These are phyloP conservation scores for Hordeum marinum DNA, from an alignment of 176 grass and related monocot species.

Conservation along the genomic window DNA sequence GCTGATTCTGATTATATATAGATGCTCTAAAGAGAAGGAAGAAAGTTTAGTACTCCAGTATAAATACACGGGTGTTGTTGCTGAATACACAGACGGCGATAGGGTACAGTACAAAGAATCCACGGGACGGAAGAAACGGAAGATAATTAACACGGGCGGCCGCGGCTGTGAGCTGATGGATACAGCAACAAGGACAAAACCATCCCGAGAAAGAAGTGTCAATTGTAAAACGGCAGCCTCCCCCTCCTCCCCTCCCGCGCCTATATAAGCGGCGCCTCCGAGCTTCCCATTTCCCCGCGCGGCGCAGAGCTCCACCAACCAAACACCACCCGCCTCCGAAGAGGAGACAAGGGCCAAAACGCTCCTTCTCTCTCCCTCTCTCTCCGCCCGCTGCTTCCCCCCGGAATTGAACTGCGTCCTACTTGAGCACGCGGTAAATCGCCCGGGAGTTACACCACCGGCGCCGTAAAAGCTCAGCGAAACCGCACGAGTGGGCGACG, in stretches of 20 bases:
- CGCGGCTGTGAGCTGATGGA: neutral
- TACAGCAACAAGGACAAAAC: neutral
- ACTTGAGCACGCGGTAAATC: neutral
- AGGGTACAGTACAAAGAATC: neutral
- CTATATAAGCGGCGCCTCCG: conserved; percentile 11
- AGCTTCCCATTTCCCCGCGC: conserved; percentile 18
- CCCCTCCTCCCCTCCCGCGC: neutral
- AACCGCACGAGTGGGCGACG: neutral
- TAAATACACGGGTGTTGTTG: neutral
- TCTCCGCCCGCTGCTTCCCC: no score
- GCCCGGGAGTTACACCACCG: conserved; percentile 10
- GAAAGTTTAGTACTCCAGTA: neutral
- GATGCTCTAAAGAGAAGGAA: neutral
- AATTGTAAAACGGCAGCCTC: no score
- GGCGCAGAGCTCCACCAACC: conserved; percentile 17
- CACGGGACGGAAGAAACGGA: neutral
- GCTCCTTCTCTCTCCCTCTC: neutral
- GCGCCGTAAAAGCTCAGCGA: conserved; percentile 12
- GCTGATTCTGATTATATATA: no score
- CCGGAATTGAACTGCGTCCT: neutral
- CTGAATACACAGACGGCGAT: no score
- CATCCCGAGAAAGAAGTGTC: no score
- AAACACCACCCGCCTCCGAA: conserved; percentile 10
- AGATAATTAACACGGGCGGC: neutral
- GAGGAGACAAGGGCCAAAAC: conserved; percentile 16